Percentiles rank a stretch among this genome's conserved stretches.
Evolutionary conservation across 2,329 filamentous ascomycete species (phyloP).

Genomic region (Achaetomium macrosporum): DNA sequence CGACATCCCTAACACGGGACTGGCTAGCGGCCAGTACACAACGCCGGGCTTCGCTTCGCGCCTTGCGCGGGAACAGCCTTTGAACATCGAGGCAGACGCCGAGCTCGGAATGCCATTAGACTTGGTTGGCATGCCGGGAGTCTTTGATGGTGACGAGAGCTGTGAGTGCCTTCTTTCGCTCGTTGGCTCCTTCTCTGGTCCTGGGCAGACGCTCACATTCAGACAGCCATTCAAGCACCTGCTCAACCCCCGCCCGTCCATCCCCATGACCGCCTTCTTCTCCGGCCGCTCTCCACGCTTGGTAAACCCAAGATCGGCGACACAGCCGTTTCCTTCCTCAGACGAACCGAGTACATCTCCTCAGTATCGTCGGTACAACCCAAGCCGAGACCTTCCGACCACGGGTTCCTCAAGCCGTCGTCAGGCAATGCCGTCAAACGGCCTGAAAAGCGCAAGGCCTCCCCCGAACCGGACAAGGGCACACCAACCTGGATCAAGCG

Average conservation of each 20-base stretch:
- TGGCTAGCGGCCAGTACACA: constrained; percentile 82
- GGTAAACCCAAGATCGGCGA: constrained; percentile 76
- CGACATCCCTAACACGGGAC: constrained; percentile 89
- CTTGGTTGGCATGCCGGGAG: constrained; percentile 85
- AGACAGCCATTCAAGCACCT: constrained; percentile 80
- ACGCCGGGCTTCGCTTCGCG: constrained; percentile 84
- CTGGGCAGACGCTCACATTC: constrained; percentile 20
- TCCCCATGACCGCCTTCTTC: constrained; percentile 75
- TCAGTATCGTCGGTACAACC: constrained; percentile 52
- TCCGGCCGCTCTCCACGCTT: constrained; percentile 76
- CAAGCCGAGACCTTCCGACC: constrained; percentile 46
- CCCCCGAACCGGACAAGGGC: constrained; percentile 55
- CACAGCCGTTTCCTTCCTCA: constrained; percentile 83
- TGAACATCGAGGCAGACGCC: constrained; percentile 95
- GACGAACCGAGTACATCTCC: constrained; percentile 92
- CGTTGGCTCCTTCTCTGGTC: constrained; percentile 16
- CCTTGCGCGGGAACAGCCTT: constrained; percentile 81
- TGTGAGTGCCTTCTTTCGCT: constrained; percentile 49
- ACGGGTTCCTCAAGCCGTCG: constrained; percentile 28
- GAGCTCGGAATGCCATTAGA: constrained; percentile 98
- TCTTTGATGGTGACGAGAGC: constrained; percentile 92
- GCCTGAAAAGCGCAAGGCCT: constrained; percentile 40
- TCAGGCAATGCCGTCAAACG: constrained; percentile 31
- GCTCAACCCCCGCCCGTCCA: constrained; percentile 66
- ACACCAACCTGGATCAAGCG: constrained; percentile 61